Conservation (phyloP, 176 grass and related monocot species). For the Rhynchospora breviuscula region DNA sequence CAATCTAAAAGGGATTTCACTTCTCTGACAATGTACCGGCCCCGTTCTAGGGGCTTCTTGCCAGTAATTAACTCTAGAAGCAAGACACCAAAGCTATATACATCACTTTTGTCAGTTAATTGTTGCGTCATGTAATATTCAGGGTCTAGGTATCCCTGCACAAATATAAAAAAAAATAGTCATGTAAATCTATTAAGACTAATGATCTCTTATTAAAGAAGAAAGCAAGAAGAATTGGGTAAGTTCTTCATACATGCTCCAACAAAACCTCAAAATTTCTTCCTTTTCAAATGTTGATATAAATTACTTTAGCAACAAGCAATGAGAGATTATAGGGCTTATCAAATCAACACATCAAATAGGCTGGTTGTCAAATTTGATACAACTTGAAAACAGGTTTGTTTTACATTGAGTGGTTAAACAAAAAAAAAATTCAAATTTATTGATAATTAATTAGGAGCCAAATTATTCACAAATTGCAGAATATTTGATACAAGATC, state of each 20-base stretch:
- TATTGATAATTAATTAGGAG: not conserved
- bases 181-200: not conserved
- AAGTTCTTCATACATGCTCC: not conserved
- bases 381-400: not conserved
- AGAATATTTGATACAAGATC: not conserved
- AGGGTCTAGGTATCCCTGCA: conserved; percentile 73
- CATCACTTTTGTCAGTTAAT: conserved; percentile 51
- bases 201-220: conserved; percentile 7
- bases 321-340: not conserved
- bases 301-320: not conserved
- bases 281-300: not conserved
- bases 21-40: conserved; percentile 61
- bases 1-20: conserved; percentile 40
- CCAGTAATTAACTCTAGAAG: conserved; percentile 52
- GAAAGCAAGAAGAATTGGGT: conserved; percentile 1
- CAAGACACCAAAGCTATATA: conserved; percentile 43
- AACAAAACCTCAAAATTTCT: not conserved
- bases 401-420: not conserved
- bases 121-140: conserved; percentile 96
- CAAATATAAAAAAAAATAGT: not conserved
- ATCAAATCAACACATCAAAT: not conserved
- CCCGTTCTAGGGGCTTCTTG: conserved; percentile 54
- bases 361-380: not conserved
- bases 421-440: not conserved
- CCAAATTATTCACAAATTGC: not conserved